A percentile compares a stretch with the other conserved stretches of the same genome.
phyloP scores from a whole-genome alignment of 345 rosid species.

The Zanthoxylum bungeanum region DNA sequence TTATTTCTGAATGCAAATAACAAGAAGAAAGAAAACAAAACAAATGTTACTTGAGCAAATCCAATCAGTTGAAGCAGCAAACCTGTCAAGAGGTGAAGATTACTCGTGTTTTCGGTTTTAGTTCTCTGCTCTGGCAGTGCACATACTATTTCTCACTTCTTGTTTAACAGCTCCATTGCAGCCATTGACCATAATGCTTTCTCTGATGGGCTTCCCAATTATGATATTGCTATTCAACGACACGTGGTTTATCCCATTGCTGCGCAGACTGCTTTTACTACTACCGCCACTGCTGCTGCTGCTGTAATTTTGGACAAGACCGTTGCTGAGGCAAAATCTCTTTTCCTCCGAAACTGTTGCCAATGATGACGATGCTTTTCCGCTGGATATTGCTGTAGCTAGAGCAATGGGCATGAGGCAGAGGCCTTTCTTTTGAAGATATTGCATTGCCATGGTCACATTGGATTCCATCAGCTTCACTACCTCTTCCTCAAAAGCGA shows the following conservation, averaged over 20 bases:
- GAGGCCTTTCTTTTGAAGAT: conserved; percentile 53
- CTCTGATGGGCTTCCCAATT: conserved; percentile 12
- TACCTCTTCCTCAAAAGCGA: conserved; percentile 49
- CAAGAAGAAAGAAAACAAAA: not conserved
- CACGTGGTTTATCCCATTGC: conserved; percentile 10
- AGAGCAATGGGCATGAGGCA: conserved; percentile 60
- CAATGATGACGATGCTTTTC: conserved; percentile 29
- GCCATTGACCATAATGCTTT: conserved; percentile 9
- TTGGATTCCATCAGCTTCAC: conserved; percentile 58
- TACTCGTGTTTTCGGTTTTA: not conserved
- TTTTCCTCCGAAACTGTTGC: conserved; percentile 17
- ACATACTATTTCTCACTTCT: not conserved
- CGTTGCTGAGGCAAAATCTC: conserved; percentile 9
- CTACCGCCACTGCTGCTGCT: too few species aligned
- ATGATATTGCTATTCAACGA: conserved; percentile 4
- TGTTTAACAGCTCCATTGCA: conserved; percentile 20
- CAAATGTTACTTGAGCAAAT: not conserved
- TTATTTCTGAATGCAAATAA: not conserved
- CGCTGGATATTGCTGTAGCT: conserved; percentile 36
- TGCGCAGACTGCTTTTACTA: conserved; percentile 20
- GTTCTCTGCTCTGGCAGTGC: conserved; percentile 9
- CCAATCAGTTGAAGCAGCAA: not conserved
- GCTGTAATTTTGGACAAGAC: too few species aligned
- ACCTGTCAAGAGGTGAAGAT: not conserved
- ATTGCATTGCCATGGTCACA: conserved; percentile 54